phyloP scores from a whole-genome alignment of 2,329 filamentous ascomycete genomes.

The Colletotrichum tropicicola region DNA sequence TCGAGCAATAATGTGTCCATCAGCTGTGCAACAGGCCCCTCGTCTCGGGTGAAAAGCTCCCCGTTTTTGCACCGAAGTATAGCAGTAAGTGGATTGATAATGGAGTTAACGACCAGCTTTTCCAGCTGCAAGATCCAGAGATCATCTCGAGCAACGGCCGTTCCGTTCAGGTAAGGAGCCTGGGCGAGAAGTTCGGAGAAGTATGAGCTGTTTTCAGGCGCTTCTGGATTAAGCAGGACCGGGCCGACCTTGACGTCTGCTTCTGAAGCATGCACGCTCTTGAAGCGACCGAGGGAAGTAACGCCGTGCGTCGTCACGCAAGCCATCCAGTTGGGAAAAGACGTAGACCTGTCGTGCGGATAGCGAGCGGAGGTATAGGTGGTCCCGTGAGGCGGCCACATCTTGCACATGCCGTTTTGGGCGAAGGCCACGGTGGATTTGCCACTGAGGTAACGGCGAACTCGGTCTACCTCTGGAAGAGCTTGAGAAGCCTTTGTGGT shows the following conservation, averaged over 20 bases:
- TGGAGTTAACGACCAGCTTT: constrained; percentile 82
- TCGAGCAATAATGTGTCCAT: constrained; percentile 79
- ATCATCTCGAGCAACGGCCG: constrained; percentile 48
- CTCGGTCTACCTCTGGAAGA: constrained; percentile 63
- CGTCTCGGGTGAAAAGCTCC: constrained; percentile 70
- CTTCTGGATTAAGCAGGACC: constrained; percentile 44
- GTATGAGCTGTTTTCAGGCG: constrained; percentile 38
- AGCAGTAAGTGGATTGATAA: constrained; percentile 88
- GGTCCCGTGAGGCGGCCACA: constrained; percentile 62
- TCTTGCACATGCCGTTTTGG: constrained; percentile 86
- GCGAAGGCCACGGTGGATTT: constrained; percentile 81
- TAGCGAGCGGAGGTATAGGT: constrained; percentile 54
- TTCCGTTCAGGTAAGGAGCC: constrained; percentile 54
- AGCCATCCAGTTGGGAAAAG: constrained; percentile 74
- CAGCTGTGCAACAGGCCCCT: constrained; percentile 59
- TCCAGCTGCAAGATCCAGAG: constrained; percentile 77
- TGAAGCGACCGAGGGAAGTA: constrained; percentile 58
- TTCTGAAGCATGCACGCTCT: constrained; percentile 60
- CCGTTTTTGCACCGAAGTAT: constrained; percentile 83
- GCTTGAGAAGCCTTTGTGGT: constrained; percentile 79
- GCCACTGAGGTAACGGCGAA: constrained; percentile 69
- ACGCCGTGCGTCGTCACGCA: constrained; percentile 71
- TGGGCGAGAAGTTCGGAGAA: constrained; percentile 51
- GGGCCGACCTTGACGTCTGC: constrained; percentile 58
- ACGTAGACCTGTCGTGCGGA: constrained; percentile 31